Percentiles rank a stretch among this genome's conserved stretches.
phyloP scores from a whole-genome alignment of 495 filamentous ascomycete species.

The Penicillium steckii region DNA sequence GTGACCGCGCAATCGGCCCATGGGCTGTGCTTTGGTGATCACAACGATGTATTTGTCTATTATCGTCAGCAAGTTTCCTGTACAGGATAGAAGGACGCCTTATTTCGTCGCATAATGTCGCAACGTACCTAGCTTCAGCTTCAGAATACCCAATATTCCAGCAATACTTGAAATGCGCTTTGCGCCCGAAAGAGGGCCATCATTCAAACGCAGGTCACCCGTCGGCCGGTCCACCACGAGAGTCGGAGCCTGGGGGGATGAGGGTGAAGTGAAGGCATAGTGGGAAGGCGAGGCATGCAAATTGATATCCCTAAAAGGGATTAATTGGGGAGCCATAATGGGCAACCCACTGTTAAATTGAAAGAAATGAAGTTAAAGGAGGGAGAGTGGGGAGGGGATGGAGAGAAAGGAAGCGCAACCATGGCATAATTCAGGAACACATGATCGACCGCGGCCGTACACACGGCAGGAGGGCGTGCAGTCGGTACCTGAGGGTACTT shows the following conservation, averaged over 20 bases:
- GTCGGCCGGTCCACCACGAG: constrained; percentile 88
- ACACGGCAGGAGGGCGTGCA: constrained; percentile 15
- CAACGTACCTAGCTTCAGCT: constrained; percentile 76
- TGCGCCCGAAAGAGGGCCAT: constrained; percentile 68
- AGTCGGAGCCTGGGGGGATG: constrained; percentile 81
- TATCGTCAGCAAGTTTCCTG: neutral
- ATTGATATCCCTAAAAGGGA: constrained; percentile 95
- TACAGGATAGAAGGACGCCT: constrained; percentile 9
- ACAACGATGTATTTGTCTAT: constrained; percentile 95
- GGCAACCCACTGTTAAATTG: constrained; percentile 3
- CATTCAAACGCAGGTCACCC: constrained; percentile 83
- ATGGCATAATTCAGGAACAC: constrained; percentile 23
- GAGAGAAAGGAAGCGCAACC: constrained; percentile 8
- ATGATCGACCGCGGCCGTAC: constrained; percentile 24
- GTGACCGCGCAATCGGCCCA: constrained; percentile 88
- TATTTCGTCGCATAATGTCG: neutral
- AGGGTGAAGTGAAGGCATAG: constrained; percentile 96
- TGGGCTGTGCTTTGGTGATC: constrained; percentile 89
- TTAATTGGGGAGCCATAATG: constrained; percentile 54
- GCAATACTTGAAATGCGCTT: constrained; percentile 91
- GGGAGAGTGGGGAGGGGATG: constrained; percentile 6
- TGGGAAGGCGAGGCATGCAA: constrained; percentile 85
- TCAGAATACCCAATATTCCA: constrained; percentile 89
- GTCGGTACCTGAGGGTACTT: neutral
- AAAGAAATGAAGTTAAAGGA: neutral